phyloP scores from a whole-genome alignment of 2,329 filamentous ascomycete species.

The Fusarium nanum region DNA sequence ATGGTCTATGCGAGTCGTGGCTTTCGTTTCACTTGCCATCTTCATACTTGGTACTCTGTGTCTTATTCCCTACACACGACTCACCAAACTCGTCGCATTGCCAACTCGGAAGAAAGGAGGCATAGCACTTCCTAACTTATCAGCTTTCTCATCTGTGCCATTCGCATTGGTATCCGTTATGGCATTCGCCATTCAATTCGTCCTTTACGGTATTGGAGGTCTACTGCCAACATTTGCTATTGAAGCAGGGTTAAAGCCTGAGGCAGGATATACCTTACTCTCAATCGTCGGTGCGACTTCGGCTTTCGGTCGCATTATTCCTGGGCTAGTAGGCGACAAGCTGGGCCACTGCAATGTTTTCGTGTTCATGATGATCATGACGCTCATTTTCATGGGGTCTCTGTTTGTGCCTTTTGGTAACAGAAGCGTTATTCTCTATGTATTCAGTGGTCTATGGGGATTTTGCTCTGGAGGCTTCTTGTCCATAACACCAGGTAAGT shows the following conservation, averaged over 20 bases:
- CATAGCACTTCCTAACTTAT: constrained; percentile 8
- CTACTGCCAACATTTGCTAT: constrained; percentile 9
- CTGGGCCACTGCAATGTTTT: constrained; percentile 14
- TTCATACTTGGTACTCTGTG: neutral
- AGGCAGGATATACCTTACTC: neutral
- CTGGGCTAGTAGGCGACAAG: neutral
- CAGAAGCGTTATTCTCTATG: neutral
- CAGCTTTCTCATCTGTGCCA: constrained; percentile 5
- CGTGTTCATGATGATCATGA: constrained; percentile 9
- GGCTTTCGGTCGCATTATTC: neutral
- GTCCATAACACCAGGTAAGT: constrained; percentile 3
- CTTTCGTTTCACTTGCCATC: constrained; percentile 4
- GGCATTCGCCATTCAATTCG: constrained; percentile 5
- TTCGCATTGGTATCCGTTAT: constrained; percentile 7
- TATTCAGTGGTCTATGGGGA: constrained; percentile 7
- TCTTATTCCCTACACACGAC: constrained; percentile 8
- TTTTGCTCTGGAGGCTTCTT: neutral
- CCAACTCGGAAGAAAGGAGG: neutral
- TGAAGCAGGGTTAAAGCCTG: neutral
- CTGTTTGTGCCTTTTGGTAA: constrained; percentile 5
- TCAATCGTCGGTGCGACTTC: constrained; percentile 13
- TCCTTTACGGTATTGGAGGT: constrained; percentile 16
- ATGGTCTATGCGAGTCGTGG: constrained; percentile 7
- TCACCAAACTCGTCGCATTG: neutral
- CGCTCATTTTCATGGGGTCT: constrained; percentile 4